These are phyloP conservation scores for Hypoxylon cercidicola DNA, from an alignment of 495 filamentous ascomycete genomes.

Conservation along the genomic window DNA sequence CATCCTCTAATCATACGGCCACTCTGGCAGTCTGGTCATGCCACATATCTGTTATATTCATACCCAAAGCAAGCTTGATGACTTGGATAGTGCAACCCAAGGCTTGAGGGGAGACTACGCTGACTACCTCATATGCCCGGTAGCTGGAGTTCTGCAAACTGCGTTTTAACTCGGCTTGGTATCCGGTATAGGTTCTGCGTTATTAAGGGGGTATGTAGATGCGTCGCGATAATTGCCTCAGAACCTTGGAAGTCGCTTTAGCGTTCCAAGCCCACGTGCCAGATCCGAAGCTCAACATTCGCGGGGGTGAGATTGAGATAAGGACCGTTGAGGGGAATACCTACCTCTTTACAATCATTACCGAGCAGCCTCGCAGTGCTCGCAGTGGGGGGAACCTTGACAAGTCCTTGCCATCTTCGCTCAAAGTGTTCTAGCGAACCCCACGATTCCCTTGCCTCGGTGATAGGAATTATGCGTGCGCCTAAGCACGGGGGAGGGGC, in stretches of 20 bases:
- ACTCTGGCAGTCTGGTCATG: background rate
- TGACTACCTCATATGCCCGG: background rate
- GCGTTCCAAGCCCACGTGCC: slow-evolving; percentile 31
- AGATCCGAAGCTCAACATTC: slow-evolving; percentile 37
- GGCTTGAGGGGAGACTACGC: slow-evolving; percentile 23
- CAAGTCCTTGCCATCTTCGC: too few relatives aligned
- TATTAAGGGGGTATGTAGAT: slow-evolving; percentile 19
- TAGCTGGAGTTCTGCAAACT: slow-evolving; percentile 5
- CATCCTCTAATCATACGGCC: slow-evolving; percentile 26
- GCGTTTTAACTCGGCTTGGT: slow-evolving; percentile 6
- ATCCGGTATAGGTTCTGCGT: slow-evolving; percentile 20
- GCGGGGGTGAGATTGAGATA: slow-evolving; percentile 29
- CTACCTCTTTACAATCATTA: slow-evolving; percentile 14
- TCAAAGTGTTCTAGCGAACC: background rate
- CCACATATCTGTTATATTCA: slow-evolving; percentile 16
- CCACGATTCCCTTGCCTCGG: slow-evolving; percentile 19
- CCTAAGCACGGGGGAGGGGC: slow-evolving; percentile 12
- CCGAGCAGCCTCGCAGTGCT: slow-evolving; percentile 24
- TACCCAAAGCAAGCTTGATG: slow-evolving; percentile 11
- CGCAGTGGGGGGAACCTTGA: background rate
- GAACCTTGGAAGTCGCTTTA: slow-evolving; percentile 5
- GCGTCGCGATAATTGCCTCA: slow-evolving; percentile 32
- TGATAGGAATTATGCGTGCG: slow-evolving; percentile 23
- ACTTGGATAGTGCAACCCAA: slow-evolving; percentile 29
- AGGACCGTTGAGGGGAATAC: slow-evolving; percentile 2